phyloP scores from a whole-genome alignment of 2,329 filamentous ascomycete species.

The Aspergillus hiratsukae region DNA sequence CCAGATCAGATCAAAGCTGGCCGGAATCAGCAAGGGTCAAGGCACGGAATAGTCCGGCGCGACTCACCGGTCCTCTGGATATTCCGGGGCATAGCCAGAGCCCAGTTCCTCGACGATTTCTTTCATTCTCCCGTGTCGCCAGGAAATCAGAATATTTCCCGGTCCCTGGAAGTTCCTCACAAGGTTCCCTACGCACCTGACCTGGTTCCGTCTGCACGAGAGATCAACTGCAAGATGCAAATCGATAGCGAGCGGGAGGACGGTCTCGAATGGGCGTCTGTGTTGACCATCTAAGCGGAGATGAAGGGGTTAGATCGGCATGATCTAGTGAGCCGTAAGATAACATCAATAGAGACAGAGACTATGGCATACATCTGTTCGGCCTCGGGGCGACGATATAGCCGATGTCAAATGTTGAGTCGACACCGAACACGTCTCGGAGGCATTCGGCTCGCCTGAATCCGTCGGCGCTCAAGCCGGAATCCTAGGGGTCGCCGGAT shows the following conservation, averaged over 20 bases:
- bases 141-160: slow-evolving; percentile 27
- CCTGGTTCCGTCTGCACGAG: slow-evolving; percentile 21
- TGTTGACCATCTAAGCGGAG: slow-evolving; percentile 10
- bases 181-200: slow-evolving; percentile 18
- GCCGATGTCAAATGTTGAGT: slow-evolving; percentile 22
- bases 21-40: neutral
- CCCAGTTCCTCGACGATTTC: slow-evolving; percentile 20
- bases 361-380: slow-evolving; percentile 17
- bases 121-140: slow-evolving; percentile 25
- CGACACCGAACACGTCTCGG: slow-evolving; percentile 21
- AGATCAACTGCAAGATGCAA: slow-evolving; percentile 24
- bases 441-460: slow-evolving; percentile 25
- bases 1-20: slow-evolving; percentile 29
- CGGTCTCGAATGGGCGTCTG: slow-evolving; percentile 20
- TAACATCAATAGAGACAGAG: neutral
- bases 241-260: slow-evolving; percentile 23
- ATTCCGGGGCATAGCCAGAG: slow-evolving; percentile 16
- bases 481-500: slow-evolving; percentile 17
- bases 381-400: slow-evolving; percentile 26
- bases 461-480: slow-evolving; percentile 22
- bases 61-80: slow-evolving; percentile 24
- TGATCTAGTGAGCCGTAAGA: neutral
- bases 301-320: neutral
- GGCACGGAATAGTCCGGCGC: neutral
- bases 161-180: slow-evolving; percentile 18